These are phyloP conservation scores for Sanguinoderma infundibulare DNA, from an alignment of 1,284 basidiomycete genomes.

Conservation along the genomic window DNA sequence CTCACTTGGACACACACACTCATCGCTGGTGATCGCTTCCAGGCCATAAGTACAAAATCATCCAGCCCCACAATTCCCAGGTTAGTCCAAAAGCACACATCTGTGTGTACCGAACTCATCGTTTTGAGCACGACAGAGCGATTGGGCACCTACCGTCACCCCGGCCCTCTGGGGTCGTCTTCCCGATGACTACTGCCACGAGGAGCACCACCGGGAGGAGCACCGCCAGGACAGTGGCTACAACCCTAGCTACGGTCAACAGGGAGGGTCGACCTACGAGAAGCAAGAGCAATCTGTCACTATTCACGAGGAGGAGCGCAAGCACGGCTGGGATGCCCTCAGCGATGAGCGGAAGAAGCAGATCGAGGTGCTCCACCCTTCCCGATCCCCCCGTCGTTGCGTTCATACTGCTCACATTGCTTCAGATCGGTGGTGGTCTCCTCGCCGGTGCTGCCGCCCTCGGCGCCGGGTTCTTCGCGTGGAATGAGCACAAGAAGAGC, in stretches of 20 bases:
- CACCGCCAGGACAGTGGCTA: conserved; percentile 30
- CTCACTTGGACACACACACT: neutral
- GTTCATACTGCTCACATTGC: conserved; percentile 1
- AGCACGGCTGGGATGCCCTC: conserved; percentile 63
- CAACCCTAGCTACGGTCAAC: conserved; percentile 15
- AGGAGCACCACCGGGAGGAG: conserved; percentile 31
- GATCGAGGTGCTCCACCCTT: conserved; percentile 50
- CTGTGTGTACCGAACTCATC: too few relatives aligned
- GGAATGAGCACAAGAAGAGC: conserved; percentile 58
- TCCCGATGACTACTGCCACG: conserved; percentile 38
- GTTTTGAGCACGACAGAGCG: conserved; percentile 42
- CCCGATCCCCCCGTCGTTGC: neutral
- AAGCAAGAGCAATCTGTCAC: conserved; percentile 40
- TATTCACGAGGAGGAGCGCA: conserved; percentile 48
- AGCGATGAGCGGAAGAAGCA: conserved; percentile 60
- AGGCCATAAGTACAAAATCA: conserved; percentile 69
- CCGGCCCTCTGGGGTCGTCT: conserved; percentile 72
- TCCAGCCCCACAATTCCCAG: conserved; percentile 73
- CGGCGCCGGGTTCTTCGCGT: conserved; percentile 56
- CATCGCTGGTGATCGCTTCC: neutral
- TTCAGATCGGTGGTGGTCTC: conserved; percentile 69
- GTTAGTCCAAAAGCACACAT: conserved; percentile 34
- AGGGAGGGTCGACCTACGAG: neutral
- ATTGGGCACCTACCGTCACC: conserved; percentile 64
- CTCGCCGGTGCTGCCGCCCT: conserved; percentile 54